phyloP scores from a whole-genome alignment of 2,329 filamentous ascomycete genomes.

The Epichloe gansuensis region DNA sequence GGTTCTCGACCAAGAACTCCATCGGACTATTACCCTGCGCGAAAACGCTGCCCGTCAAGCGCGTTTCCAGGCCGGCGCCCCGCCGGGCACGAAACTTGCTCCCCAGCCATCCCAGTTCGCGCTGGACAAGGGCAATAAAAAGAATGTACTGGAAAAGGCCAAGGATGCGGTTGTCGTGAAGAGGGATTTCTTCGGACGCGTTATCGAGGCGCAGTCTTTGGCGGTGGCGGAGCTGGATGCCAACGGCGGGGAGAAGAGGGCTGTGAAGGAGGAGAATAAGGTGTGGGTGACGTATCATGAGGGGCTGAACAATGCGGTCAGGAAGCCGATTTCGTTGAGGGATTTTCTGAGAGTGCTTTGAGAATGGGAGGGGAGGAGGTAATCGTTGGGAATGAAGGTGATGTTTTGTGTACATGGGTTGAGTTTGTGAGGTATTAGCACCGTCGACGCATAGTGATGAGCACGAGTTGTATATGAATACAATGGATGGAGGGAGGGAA shows the following conservation, averaged over 20 bases:
- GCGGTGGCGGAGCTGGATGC: constrained; percentile 29
- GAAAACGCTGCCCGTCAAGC: constrained; percentile 54
- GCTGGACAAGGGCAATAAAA: constrained; percentile 21
- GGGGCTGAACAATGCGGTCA: constrained; percentile 82
- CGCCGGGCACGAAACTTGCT: constrained; percentile 9
- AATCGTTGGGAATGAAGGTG: neutral
- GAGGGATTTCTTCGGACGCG: constrained; percentile 74
- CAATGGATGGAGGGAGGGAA: too few relatives aligned
- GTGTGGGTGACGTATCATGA: constrained; percentile 88
- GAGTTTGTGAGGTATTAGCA: too few relatives aligned
- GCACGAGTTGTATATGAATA: too few relatives aligned
- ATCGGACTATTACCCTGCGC: constrained; percentile 54
- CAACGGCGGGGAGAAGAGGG: constrained; percentile 20
- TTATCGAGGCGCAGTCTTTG: constrained; percentile 37
- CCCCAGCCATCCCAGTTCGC: constrained; percentile 4
- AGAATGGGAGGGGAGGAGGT: neutral
- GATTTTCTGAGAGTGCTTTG: constrained; percentile 62
- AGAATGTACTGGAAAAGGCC: constrained; percentile 21
- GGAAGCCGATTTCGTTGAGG: constrained; percentile 69
- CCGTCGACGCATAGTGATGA: too few relatives aligned
- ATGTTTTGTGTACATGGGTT: too few relatives aligned
- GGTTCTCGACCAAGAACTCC: constrained; percentile 82
- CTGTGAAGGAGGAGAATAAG: constrained; percentile 37
- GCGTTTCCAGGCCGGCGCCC: constrained; percentile 42
- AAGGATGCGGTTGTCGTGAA: constrained; percentile 38